Conservation (phyloP, 2,329 filamentous ascomycete species). For the Didymella segeticola region DNA sequence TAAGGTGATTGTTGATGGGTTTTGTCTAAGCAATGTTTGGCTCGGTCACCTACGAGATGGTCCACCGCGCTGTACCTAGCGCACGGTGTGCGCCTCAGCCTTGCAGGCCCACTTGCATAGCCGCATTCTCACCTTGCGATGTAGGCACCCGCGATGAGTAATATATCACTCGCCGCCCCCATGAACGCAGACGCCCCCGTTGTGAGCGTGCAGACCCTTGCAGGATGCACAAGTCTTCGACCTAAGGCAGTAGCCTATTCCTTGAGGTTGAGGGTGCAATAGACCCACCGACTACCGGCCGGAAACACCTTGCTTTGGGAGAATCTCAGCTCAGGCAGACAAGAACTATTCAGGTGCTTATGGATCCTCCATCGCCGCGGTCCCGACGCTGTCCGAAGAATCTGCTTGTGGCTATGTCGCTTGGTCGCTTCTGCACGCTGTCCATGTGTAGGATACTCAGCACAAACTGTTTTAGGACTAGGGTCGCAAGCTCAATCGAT, state of each 20-base stretch:
- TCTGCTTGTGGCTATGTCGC: neutral
- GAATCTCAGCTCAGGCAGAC: slow-evolving; percentile 2
- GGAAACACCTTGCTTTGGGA: neutral
- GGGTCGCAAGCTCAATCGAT: no score
- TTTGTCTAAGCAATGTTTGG: neutral
- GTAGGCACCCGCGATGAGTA: slow-evolving; percentile 4
- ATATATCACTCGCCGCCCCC: neutral
- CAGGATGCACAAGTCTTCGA: neutral
- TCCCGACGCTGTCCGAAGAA: neutral
- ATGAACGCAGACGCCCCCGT: neutral
- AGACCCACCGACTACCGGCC: neutral
- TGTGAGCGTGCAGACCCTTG: neutral
- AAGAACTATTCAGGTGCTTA: neutral
- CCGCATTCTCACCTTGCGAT: slow-evolving; percentile 15
- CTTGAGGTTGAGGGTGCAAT: slow-evolving; percentile 1
- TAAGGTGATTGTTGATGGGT: neutral
- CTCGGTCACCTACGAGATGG: neutral
- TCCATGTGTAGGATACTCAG: neutral
- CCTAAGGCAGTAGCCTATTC: neutral
- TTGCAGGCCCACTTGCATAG: slow-evolving; percentile 6
- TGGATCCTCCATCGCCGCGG: neutral
- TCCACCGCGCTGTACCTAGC: neutral
- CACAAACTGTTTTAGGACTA: neutral
- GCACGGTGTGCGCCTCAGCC: slow-evolving; percentile 9
- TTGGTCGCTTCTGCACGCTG: neutral